Percentiles rank a stretch among this genome's conserved stretches.
Conservation (phyloP, 805 yeast genomes). For the Candida nitratophila region DNA sequence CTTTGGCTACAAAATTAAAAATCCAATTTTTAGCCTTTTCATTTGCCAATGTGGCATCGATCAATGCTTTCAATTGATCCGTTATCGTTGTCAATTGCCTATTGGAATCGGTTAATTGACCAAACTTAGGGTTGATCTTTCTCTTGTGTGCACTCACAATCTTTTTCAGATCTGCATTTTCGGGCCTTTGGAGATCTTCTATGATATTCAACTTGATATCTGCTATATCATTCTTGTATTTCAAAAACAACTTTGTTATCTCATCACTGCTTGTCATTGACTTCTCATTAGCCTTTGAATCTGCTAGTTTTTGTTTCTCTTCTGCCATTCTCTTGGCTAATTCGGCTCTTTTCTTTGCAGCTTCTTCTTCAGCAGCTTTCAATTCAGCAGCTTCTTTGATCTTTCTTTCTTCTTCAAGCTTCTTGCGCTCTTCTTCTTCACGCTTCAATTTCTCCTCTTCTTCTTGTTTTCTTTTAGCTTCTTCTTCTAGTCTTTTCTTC, state of each 20-base stretch:
- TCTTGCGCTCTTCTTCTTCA: conserved; percentile 15
- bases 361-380: conserved; percentile 2
- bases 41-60: conserved; percentile 39
- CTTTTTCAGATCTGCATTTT: conserved; percentile 33
- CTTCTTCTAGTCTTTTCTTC: conserved; percentile 6
- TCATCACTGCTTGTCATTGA: conserved; percentile 22
- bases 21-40: conserved; percentile 63
- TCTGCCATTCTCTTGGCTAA: conserved; percentile 8
- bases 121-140: conserved; percentile 80
- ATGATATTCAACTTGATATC: conserved; percentile 58
- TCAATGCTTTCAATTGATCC: conserved; percentile 40
- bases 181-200: conserved; percentile 38
- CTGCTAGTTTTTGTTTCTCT: conserved; percentile 12
- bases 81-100: conserved; percentile 49
- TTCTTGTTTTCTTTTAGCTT: conserved; percentile 8
- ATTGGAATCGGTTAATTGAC: conserved; percentile 76
- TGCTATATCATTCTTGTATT: conserved; percentile 43
- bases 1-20: conserved; percentile 77
- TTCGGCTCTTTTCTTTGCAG: conserved; percentile 11
- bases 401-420: conserved; percentile 10
- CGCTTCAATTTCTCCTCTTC: conserved; percentile 14
- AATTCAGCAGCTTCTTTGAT: conserved; percentile 10
- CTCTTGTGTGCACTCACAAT: conserved; percentile 59
- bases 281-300: conserved; percentile 22
- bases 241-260: conserved; percentile 37